A percentile compares a stretch with the other conserved stretches of the same genome.
phyloP scores from a whole-genome alignment of 2,329 filamentous ascomycete genomes.

The Monosporascus sp. region DNA sequence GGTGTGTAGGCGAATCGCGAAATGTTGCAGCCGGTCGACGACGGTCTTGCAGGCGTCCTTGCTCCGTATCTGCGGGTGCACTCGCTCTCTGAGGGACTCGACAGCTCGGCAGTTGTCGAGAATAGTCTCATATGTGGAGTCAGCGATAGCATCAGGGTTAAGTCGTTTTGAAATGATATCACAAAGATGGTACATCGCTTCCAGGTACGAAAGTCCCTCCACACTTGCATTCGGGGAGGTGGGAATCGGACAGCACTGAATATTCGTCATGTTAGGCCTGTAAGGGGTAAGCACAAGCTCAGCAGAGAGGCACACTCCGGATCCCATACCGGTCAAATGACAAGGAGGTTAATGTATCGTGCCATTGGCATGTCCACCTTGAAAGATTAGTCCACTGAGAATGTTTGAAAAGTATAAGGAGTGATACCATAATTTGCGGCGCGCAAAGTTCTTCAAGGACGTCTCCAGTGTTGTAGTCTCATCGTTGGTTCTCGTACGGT shows the following conservation, averaged over 20 bases:
- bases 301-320: not conserved
- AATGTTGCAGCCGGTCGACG: slow-evolving; percentile 58
- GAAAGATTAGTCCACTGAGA: slow-evolving; percentile 6
- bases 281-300: slow-evolving; percentile 6
- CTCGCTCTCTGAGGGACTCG: slow-evolving; percentile 44
- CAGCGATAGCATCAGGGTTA: slow-evolving; percentile 47
- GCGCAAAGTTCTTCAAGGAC: slow-evolving; percentile 48
- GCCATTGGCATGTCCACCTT: slow-evolving; percentile 60
- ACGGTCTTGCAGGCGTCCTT: slow-evolving; percentile 61
- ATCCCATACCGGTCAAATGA: slow-evolving; percentile 55
- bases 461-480: slow-evolving; percentile 39
- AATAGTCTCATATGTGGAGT: slow-evolving; percentile 49
- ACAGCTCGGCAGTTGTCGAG: slow-evolving; percentile 52
- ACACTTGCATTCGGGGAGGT: slow-evolving; percentile 34
- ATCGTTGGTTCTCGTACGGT: slow-evolving; percentile 43
- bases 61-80: slow-evolving; percentile 47
- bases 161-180: slow-evolving; percentile 54
- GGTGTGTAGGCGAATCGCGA: slow-evolving; percentile 59
- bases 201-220: slow-evolving; percentile 53
- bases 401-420: not conserved
- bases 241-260: slow-evolving; percentile 51
- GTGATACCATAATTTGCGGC: slow-evolving; percentile 51
- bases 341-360: slow-evolving; percentile 60
- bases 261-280: slow-evolving; percentile 59
- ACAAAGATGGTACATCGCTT: slow-evolving; percentile 61